Conservation (phyloP, 2,329 filamentous ascomycete genomes). For the Tolypocladium album region DNA sequence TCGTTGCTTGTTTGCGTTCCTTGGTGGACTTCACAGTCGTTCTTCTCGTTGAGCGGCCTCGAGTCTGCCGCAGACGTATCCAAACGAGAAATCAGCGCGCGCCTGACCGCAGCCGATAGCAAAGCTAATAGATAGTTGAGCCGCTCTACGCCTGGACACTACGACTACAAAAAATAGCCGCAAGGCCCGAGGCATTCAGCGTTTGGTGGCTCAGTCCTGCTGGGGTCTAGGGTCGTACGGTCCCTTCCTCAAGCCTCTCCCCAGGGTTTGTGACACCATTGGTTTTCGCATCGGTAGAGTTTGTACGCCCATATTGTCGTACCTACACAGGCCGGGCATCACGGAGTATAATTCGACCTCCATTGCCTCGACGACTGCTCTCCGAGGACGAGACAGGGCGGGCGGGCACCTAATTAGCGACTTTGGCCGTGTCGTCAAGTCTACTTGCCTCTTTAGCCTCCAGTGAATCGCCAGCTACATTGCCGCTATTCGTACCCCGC, state of each 20-base stretch:
- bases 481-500: background rate
- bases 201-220: background rate
- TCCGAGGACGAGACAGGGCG: background rate
- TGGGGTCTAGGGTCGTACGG: background rate
- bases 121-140: background rate
- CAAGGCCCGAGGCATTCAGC: too few relatives aligned
- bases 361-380: background rate
- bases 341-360: background rate
- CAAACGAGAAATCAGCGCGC: too few relatives aligned
- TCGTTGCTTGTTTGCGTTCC: too few relatives aligned
- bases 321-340: background rate
- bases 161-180: too few relatives aligned
- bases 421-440: too few relatives aligned
- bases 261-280: background rate
- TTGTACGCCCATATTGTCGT: background rate
- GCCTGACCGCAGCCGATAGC: too few relatives aligned
- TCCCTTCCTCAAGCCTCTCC: background rate
- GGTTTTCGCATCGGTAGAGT: background rate
- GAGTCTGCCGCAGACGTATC: too few relatives aligned
- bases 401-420: too few relatives aligned
- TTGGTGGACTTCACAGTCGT: too few relatives aligned
- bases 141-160: background rate
- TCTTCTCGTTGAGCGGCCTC: too few relatives aligned
- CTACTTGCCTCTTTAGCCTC: background rate
- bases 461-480: background rate